phyloP scores from a whole-genome alignment of 495 filamentous ascomycete species.

The Aspergillus avenaceus region DNA sequence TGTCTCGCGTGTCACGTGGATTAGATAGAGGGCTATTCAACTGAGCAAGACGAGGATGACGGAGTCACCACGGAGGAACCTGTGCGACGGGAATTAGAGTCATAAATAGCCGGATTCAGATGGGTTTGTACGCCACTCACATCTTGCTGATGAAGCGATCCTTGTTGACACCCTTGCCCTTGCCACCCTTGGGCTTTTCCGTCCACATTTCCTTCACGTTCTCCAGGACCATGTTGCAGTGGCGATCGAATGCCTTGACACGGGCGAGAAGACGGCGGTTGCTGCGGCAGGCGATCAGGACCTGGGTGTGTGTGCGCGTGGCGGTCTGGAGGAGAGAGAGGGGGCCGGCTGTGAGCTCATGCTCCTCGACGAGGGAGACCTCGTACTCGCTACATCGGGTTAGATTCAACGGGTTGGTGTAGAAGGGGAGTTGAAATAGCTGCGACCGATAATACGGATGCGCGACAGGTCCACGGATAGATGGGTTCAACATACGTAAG shows the following conservation, averaged over 20 bases:
- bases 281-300: conserved; percentile 86
- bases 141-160: conserved; percentile 98
- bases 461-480: not conserved
- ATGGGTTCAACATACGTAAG: conserved; percentile 60
- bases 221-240: conserved; percentile 98
- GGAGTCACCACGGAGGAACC: conserved; percentile 91
- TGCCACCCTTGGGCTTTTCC: conserved; percentile 84
- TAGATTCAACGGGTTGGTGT: not conserved
- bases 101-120: not conserved
- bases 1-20: conserved; percentile 14
- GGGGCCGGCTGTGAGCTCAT: conserved; percentile 83
- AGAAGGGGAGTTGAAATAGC: not conserved
- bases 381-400: conserved; percentile 69
- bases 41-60: conserved; percentile 91
- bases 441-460: not conserved
- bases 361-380: conserved; percentile 79
- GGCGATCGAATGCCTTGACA: conserved; percentile 86
- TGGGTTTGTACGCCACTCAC: conserved; percentile 46
- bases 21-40: conserved; percentile 37
- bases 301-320: conserved; percentile 80
- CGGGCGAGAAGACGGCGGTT: conserved; percentile 79
- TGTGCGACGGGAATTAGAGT: conserved; percentile 24
- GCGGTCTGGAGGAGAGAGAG: conserved; percentile 90
- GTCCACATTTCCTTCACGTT: conserved; percentile 99
- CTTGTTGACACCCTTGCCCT: conserved; percentile 91